A percentile compares a stretch with the other conserved stretches of the same genome.
phyloP scores from a whole-genome alignment of 2,329 filamentous ascomycete species.

The Aspergillus latus region DNA sequence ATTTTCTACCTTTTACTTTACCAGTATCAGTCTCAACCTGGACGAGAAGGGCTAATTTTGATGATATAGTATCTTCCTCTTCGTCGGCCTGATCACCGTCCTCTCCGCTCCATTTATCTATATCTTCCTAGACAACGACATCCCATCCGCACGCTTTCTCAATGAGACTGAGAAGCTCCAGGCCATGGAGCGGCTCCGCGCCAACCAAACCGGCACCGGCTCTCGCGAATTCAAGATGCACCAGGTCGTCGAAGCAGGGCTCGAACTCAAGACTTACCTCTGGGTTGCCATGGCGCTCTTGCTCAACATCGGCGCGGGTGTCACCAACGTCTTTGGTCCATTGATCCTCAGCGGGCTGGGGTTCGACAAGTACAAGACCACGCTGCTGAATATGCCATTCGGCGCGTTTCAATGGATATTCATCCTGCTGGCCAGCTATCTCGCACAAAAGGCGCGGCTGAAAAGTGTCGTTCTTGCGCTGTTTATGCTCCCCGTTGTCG shows the following conservation, averaged over 20 bases:
- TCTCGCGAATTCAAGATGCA: constrained; percentile 48
- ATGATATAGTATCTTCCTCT: constrained; percentile 56
- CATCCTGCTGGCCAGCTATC: constrained; percentile 59
- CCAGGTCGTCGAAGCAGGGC: constrained; percentile 44
- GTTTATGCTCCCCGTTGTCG: constrained; percentile 61
- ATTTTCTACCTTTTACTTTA: constrained; percentile 5
- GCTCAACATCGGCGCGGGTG: constrained; percentile 63
- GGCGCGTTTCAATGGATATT: constrained; percentile 61
- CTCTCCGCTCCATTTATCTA: constrained; percentile 59
- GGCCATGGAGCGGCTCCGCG: constrained; percentile 51
- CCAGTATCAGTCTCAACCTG: no score
- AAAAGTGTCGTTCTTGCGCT: constrained; percentile 58
- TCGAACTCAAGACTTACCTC: constrained; percentile 55
- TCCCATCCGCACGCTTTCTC: constrained; percentile 53
- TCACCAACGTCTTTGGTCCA: constrained; percentile 65
- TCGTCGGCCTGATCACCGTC: constrained; percentile 62
- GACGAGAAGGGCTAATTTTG: background rate
- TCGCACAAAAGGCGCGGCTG: constrained; percentile 56
- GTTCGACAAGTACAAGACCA: constrained; percentile 58
- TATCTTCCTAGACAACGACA: constrained; percentile 59
- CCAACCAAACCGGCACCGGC: constrained; percentile 51
- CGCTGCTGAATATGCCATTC: constrained; percentile 67
- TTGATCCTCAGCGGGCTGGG: constrained; percentile 62
- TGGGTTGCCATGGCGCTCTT: constrained; percentile 62
- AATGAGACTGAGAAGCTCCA: constrained; percentile 47